Base-by-base conservation (phyloP, 768 basidiomycete genomes). In the Exsudoporus frostii region DNA sequence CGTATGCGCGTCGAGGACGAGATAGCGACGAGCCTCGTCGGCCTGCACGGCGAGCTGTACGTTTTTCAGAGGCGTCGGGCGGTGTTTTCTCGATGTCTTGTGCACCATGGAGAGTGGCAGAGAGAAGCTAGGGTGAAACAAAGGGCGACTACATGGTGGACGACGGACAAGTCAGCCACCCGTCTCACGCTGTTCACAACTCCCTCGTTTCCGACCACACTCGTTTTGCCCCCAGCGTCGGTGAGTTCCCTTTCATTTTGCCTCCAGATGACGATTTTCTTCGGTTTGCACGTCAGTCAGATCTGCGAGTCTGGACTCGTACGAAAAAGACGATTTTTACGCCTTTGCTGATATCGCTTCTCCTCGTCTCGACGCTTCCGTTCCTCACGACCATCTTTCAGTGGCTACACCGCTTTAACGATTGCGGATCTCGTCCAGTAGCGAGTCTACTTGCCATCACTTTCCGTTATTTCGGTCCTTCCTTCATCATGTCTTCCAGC, bases 271-370 rank as follows among this genome's bases (percentile, higher is more conserved):
- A 82, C 73, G 80, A 82, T 54, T 63, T 66, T 70, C 63, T 59
- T 62, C 73, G 67, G 73, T 82, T 82, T 82, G 81, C 81, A 83
- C 79, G 81, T 82, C 81, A 83, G 81, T 81, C 80, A 48, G 77
- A 81, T 65, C 64, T 58, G 56, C 54, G 48, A 48, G 57, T 58
- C 22, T 25, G 58, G 43, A 36, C 61, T 17, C 36, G 46, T 27
- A 50, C 61, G 61, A 62, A 36, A n/a, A 73, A 57, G 80, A 78
- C 70, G 78, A 62, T 47, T 72, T 61, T 60, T 59, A 62, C 71
- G 71, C 76, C 13, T 36, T 71, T 45, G 56, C 81, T 82, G 79
- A 81, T 56, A 45, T 53, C 51, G 4, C 10, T 36, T 20, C 25
- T 37, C 25, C 22, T 46, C 13, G 7, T 43, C 39, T 7, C n/a